These are phyloP conservation scores for Trypanosoma lewisi DNA, from an alignment of 208 protist genomes.

Conservation along the genomic window DNA sequence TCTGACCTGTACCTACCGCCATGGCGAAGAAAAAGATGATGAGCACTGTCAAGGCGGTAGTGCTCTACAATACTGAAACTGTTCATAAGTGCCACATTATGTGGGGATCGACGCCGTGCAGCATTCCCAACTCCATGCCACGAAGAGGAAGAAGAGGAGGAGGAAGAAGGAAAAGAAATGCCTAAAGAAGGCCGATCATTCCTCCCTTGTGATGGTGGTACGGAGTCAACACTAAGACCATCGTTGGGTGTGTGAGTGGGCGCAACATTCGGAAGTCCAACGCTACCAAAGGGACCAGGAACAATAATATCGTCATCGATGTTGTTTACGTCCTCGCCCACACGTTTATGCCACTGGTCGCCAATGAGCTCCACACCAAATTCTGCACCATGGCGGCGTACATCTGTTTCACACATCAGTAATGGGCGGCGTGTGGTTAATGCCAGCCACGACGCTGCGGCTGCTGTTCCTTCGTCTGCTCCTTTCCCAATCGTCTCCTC, in stretches of 20 bases:
- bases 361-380: slow-evolving; percentile 85
- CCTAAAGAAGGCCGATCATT: neutral
- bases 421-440: slow-evolving; percentile 37
- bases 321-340: slow-evolving; percentile 22
- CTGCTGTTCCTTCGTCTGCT: slow-evolving; percentile 16
- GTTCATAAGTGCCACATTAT: slow-evolving; percentile 78
- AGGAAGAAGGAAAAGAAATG: neutral
- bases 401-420: slow-evolving; percentile 66
- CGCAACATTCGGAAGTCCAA: neutral
- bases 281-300: neutral
- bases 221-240: neutral
- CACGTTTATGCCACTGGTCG: slow-evolving; percentile 58
- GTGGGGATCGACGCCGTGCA: slow-evolving; percentile 23
- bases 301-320: neutral
- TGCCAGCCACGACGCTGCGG: neutral
- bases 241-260: neutral
- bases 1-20: slow-evolving; percentile 78
- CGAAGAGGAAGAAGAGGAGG: too few relatives aligned
- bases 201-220: neutral
- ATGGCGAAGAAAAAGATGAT: slow-evolving; percentile 72
- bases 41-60: slow-evolving; percentile 66
- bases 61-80: slow-evolving; percentile 88
- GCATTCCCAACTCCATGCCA: neutral
- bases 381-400: slow-evolving; percentile 66
- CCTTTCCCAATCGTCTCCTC: neutral